Evolutionary conservation across 1,284 basidiomycete species (phyloP).

Genomic region (Hypsizygus ulmarius): DNA sequence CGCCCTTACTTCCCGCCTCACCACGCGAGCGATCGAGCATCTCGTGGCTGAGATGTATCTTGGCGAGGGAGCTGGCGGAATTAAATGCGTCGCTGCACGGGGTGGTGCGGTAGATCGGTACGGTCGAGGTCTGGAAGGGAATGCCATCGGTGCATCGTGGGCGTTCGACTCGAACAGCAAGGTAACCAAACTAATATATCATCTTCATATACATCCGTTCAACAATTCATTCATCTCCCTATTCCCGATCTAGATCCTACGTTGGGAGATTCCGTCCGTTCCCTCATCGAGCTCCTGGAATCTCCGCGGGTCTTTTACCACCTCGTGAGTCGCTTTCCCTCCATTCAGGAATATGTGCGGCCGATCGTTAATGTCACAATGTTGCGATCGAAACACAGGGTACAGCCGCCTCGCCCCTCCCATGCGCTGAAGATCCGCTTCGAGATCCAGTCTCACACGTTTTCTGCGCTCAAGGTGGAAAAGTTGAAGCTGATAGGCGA

Average conservation of each 20-base stretch:
- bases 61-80: slow-evolving; percentile 66
- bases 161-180: slow-evolving; percentile 70
- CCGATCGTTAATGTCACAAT: slow-evolving; percentile 4
- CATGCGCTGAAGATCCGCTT: slow-evolving; percentile 74
- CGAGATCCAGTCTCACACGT: slow-evolving; percentile 69
- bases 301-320: slow-evolving; percentile 75
- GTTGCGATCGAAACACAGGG: slow-evolving; percentile 20
- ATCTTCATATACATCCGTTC: slow-evolving; percentile 8
- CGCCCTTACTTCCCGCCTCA: slow-evolving; percentile 65
- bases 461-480: slow-evolving; percentile 81
- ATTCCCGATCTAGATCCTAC: slow-evolving; percentile 42
- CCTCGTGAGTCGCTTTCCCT: slow-evolving; percentile 39
- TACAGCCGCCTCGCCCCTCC: slow-evolving; percentile 47
- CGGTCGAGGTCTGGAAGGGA: slow-evolving; percentile 34
- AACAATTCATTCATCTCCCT: background rate
- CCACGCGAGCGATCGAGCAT: slow-evolving; percentile 66
- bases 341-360: slow-evolving; percentile 1
- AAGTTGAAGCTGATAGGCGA: slow-evolving; percentile 82
- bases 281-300: slow-evolving; percentile 69
- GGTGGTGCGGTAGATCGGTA: slow-evolving; percentile 61
- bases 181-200: slow-evolving; percentile 35
- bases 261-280: slow-evolving; percentile 76
- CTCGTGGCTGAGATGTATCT: slow-evolving; percentile 71
- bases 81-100: slow-evolving; percentile 61
- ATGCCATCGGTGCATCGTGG: slow-evolving; percentile 56